Conservation (phyloP, 441 rosid species). For the Populus trichocarpa region DNA sequence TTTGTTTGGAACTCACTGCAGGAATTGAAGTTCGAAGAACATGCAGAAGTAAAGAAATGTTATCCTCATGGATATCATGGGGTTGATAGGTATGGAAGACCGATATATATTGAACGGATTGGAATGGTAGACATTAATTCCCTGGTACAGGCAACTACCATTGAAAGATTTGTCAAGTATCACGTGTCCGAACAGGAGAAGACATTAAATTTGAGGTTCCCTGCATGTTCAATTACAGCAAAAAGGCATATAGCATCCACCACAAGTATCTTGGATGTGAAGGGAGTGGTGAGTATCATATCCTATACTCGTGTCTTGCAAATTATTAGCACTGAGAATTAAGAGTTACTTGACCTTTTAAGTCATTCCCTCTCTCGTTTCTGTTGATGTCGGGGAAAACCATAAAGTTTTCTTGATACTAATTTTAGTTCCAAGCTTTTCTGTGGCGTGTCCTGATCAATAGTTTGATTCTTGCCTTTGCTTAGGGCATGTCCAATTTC, state of each 20-base stretch:
- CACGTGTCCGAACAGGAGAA: slow-evolving; percentile 63
- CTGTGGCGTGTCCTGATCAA: slow-evolving; percentile 9
- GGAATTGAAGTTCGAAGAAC: slow-evolving; percentile 52
- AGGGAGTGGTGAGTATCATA: slow-evolving; percentile 47
- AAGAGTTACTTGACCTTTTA: background rate
- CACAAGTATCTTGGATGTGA: slow-evolving; percentile 58
- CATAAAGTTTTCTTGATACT: too few relatives aligned
- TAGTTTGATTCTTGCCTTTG: slow-evolving; percentile 18
- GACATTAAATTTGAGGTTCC: slow-evolving; percentile 45
- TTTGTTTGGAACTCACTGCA: slow-evolving; percentile 16
- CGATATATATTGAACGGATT: slow-evolving; percentile 52
- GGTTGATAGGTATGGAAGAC: slow-evolving; percentile 56
- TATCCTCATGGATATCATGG: slow-evolving; percentile 69
- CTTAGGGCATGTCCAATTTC: slow-evolving; percentile 59
- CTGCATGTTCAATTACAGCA: slow-evolving; percentile 55
- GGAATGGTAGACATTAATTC: slow-evolving; percentile 53
- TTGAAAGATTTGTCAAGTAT: slow-evolving; percentile 45
- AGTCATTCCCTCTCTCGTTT: too few relatives aligned
- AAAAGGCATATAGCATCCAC: slow-evolving; percentile 52
- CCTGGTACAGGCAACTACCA: slow-evolving; percentile 37
- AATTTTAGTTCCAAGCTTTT: background rate
- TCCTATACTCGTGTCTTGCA: background rate
- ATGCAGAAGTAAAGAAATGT: slow-evolving; percentile 43
- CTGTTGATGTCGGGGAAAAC: too few relatives aligned
- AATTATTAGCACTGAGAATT: background rate